Conservation (phyloP, 129 eudicot genomes). For the Arctium minus region DNA sequence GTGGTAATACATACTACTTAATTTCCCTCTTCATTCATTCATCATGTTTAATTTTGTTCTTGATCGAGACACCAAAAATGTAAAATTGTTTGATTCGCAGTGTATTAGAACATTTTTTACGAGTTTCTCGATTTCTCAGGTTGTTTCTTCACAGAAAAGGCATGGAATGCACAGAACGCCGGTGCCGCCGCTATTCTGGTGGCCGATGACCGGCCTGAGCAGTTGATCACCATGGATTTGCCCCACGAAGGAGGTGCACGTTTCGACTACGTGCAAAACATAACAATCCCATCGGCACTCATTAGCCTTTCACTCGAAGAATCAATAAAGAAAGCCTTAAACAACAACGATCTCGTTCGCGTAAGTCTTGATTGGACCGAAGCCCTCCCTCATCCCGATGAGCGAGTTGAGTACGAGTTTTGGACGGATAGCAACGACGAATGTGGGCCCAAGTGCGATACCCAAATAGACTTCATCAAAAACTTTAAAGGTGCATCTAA, state of each 20-base stretch:
- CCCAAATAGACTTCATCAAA: constrained; percentile 60
- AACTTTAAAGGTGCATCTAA: constrained; percentile 68
- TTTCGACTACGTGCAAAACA: constrained; percentile 56
- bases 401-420: constrained; percentile 79
- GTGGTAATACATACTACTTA: constrained; percentile 43
- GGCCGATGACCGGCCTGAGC: constrained; percentile 60
- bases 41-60: neutral
- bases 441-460: constrained; percentile 78
- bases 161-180: constrained; percentile 85
- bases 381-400: constrained; percentile 86
- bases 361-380: constrained; percentile 77
- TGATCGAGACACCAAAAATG: no score
- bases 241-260: constrained; percentile 51
- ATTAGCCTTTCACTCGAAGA: constrained; percentile 62
- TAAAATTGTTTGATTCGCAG: neutral
- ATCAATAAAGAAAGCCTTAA: constrained; percentile 46
- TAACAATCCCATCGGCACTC: constrained; percentile 68
- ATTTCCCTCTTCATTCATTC: neutral
- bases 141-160: constrained; percentile 71
- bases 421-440: constrained; percentile 88
- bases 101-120: neutral
- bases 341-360: constrained; percentile 45
- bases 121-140: constrained; percentile 35
- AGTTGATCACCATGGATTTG: constrained; percentile 75
- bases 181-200: constrained; percentile 85